phyloP scores from a whole-genome alignment of 495 filamentous ascomycete species.

The Penicillium taxi region DNA sequence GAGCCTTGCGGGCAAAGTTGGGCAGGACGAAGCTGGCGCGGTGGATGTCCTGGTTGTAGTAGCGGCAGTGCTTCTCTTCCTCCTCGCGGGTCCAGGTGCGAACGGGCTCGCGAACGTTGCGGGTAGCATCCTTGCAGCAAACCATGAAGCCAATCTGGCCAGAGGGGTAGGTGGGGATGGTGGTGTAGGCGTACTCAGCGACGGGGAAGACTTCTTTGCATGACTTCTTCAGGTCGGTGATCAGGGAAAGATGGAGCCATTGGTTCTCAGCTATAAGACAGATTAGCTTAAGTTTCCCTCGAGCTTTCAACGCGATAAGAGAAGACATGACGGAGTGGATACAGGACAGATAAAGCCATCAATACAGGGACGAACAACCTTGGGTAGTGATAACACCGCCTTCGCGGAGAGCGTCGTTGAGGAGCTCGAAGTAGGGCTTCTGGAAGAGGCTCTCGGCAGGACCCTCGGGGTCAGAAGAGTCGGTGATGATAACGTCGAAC shows the following conservation, averaged over 20 bases:
- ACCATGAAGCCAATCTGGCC: slow-evolving; percentile 99
- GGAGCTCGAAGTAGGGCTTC: slow-evolving; percentile 96
- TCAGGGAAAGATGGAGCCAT: slow-evolving; percentile 93
- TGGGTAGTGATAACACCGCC: slow-evolving; percentile 99
- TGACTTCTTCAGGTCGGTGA: slow-evolving; percentile 84
- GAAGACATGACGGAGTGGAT: background rate
- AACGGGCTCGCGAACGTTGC: slow-evolving; percentile 75
- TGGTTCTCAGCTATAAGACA: slow-evolving; percentile 83
- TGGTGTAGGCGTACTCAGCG: slow-evolving; percentile 98
- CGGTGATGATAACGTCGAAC: slow-evolving; percentile 99
- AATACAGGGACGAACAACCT: slow-evolving; percentile 97
- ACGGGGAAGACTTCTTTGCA: slow-evolving; percentile 96
- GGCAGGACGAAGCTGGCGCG: slow-evolving; percentile 88
- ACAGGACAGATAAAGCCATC: slow-evolving; percentile 24
- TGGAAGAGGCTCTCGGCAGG: slow-evolving; percentile 94
- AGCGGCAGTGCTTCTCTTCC: slow-evolving; percentile 83
- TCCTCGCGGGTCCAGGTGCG: slow-evolving; percentile 74
- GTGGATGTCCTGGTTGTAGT: slow-evolving; percentile 96
- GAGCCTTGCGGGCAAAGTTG: slow-evolving; percentile 77
- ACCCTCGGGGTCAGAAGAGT: slow-evolving; percentile 94
- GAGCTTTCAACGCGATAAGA: too few relatives aligned
- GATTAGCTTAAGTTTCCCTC: too few relatives aligned
- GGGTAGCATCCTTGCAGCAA: slow-evolving; percentile 84
- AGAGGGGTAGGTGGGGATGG: slow-evolving; percentile 97
- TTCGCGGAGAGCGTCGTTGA: slow-evolving; percentile 78